Evolutionary conservation across 257 asterid species (phyloP), one percentile per base, ranked within the genome.

Genomic region (Solanum piurae): DNA sequence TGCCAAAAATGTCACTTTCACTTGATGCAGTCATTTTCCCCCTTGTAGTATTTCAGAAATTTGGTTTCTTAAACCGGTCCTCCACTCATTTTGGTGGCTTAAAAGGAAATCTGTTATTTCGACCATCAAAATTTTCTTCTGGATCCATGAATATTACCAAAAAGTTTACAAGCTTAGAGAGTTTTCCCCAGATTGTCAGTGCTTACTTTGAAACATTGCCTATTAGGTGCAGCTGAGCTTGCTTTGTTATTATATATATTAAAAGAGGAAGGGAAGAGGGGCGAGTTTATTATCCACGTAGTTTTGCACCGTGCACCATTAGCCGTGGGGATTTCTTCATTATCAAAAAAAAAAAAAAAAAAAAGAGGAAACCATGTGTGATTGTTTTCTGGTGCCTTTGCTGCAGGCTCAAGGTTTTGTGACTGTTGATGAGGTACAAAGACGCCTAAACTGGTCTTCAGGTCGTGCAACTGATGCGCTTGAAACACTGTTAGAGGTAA

Each of bases 401-500:
- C 89, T 34, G 49, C 87, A 96, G 98, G 96, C 94, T 84, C 98
- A 94, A 92, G 99, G 99, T 85, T 96, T 92, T 88, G 98, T 94
- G 83, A 95, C 98, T 3, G 98, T 93, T 79, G 97, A 95, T 60
- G 98, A 97, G 90, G 97, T 95, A 75, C 94, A 94, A 92, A 92
- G 93, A 88, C 96, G 96, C 75, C 94, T 94, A 82, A 93, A 95
- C 64, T 94, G 99, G 98, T 92, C 98, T 37, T 89, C 95, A 76
- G 98, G 99, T 33, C 98, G 97, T 20, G 84, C 88, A 44, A 95
- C 95, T 46, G 98, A 96, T 91, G 97, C 99, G 75, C 98, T 96
- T 49, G 99, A 96, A 62, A 94, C 98, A 55, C 90, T 95, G 87
- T 88, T 95, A 91, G 98, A 97, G 75, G 98, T 97, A 93, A 90